These are phyloP conservation scores for Berberis vulgaris DNA, from an alignment of 164 flowering plant species.

Conservation along the genomic window DNA sequence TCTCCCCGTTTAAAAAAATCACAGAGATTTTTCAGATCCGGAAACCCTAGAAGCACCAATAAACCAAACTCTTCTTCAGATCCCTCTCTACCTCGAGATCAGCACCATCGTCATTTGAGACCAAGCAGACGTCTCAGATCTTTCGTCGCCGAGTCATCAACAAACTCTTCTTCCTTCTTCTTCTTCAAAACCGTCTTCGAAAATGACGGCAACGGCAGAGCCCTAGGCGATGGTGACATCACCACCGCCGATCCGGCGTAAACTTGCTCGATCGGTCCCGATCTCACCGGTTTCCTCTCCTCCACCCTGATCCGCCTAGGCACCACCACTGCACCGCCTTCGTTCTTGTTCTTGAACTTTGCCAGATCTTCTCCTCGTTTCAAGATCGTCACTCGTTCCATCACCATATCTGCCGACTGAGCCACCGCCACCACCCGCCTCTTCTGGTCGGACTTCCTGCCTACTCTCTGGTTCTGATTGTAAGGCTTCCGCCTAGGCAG, in stretches of 20 bases:
- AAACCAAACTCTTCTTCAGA: background rate
- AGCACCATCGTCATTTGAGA: constrained; percentile 21
- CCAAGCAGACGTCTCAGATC: constrained; percentile 46
- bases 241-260: constrained; percentile 56
- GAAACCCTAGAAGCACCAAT: background rate
- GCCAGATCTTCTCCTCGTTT: too few species aligned
- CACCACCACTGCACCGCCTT: too few species aligned
- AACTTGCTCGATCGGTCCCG: constrained; percentile 3
- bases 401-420: too few species aligned
- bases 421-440: background rate
- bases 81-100: constrained; percentile 1
- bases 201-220: constrained; percentile 56
- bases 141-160: constrained; percentile 38
- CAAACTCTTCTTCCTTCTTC: constrained; percentile 6
- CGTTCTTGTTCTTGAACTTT: too few species aligned
- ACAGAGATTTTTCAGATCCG: background rate
- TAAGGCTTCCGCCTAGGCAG: constrained; percentile 16
- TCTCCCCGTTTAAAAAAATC: constrained; percentile 2
- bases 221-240: constrained; percentile 57
- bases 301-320: background rate
- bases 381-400: too few species aligned
- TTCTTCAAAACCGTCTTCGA: constrained; percentile 40
- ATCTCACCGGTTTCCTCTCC: background rate
- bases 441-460: background rate
- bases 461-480: background rate